Base-by-base conservation (phyloP, 2,329 filamentous ascomycete species). In the Conoideocrella luteorostrata region DNA sequence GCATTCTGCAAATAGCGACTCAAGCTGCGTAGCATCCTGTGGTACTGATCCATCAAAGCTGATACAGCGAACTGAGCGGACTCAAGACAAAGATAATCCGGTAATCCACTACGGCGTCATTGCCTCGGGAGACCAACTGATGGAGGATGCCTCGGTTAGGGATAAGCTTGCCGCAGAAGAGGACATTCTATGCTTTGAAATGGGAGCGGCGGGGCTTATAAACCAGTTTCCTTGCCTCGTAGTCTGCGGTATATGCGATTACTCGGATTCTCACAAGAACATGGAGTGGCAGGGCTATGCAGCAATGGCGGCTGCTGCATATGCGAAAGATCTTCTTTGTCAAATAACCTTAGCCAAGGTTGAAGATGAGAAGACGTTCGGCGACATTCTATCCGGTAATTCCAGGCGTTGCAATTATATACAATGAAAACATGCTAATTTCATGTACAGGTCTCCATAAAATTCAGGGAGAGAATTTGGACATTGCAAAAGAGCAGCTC, bases 241-340 rank as follows among this genome's bases (percentile, higher is more conserved):
- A 6, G 55, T 65, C 35, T 52, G 59, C 5, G 62, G 62, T 1
- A 61, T 66, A 37, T 64, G 57, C 44, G 60, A 66, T 48, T 66
- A 65, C 26, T 52, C 61, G 0, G 62, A 65, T 38, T 54, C 55
- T 1, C 57, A 61, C 30, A 63, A 61, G 39, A 57, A 58, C 21
- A 52, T 60, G 6, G 24, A 39, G 1, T 63, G 56, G 59, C 59
- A 62, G 34, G 47, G 50, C 7, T 62, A 56, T 50, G 52, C 59
- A 4, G 52, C 59, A 4, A 54, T 58, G 39, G 46, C 48, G 20
- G 57, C 59, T 6, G 59, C 60, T 4, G 57, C 52, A n/a, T 63
- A 56, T 41, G 51, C 56, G 1, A 59, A 51, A 39, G 51, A 59
- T 13, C 48, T 59, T 7, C 24, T 59, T 2, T 7, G 5, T 1